Evolutionary conservation across 176 grass and related monocot species (phyloP).

Genomic region (Rhynchospora pubera): DNA sequence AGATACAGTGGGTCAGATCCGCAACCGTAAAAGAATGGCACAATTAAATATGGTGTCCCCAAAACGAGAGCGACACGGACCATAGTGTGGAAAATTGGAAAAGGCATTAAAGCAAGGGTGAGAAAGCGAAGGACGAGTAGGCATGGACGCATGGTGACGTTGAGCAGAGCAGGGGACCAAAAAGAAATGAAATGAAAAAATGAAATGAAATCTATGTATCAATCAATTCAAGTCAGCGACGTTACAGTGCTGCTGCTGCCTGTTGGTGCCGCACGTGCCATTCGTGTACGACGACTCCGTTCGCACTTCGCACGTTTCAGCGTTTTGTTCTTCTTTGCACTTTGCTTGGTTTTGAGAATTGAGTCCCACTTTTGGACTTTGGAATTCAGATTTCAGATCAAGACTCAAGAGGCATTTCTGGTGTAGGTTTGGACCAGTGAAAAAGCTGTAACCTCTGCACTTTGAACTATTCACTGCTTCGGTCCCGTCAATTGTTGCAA

Average conservation of each 20-base stretch:
- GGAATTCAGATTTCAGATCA: too few relatives aligned
- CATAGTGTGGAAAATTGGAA: not conserved
- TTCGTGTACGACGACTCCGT: not conserved
- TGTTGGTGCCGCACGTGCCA: not conserved
- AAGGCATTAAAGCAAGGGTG: not conserved
- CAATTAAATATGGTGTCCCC: not conserved
- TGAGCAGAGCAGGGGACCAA: not conserved
- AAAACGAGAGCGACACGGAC: not conserved
- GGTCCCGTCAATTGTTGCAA: too few relatives aligned
- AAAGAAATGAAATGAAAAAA: too few relatives aligned
- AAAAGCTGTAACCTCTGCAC: too few relatives aligned
- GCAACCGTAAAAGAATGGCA: not conserved
- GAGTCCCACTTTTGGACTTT: too few relatives aligned
- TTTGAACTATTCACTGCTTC: too few relatives aligned
- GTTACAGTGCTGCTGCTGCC: not conserved
- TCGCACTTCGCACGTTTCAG: not conserved
- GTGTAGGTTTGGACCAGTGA: too few relatives aligned
- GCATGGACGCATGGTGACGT: too few relatives aligned
- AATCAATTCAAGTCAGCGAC: not conserved
- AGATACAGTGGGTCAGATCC: not conserved
- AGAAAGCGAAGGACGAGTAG: not conserved
- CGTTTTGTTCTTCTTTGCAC: too few relatives aligned
- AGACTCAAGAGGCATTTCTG: too few relatives aligned
- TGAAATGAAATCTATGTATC: not conserved
- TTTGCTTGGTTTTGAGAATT: too few relatives aligned